Conservation (phyloP, 306 rosid species). For the Adenanthera pavonina region DNA sequence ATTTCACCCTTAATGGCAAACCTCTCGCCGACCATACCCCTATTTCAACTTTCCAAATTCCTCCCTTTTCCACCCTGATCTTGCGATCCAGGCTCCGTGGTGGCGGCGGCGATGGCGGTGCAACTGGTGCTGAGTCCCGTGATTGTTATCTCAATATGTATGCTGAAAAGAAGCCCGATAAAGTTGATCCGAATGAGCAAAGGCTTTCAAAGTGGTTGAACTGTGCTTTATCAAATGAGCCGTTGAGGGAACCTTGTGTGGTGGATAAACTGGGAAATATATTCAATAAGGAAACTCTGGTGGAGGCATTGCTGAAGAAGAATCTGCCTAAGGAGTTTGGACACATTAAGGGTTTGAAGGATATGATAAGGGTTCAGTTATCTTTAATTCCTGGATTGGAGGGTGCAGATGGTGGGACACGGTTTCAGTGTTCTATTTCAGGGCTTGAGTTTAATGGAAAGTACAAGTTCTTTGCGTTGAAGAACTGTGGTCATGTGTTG, state of each 20-base stretch:
- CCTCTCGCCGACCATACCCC: conserved; percentile 57
- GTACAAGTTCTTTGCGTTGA: conserved; percentile 73
- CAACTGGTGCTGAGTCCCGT: conserved; percentile 96
- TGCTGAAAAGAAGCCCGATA: conserved; percentile 88
- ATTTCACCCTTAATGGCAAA: conserved; percentile 76
- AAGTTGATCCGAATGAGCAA: conserved; percentile 89
- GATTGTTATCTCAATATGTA: conserved; percentile 97
- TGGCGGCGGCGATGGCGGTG: conserved; percentile 95
- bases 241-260: conserved; percentile 88
- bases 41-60: conserved; percentile 42
- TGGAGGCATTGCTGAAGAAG: conserved; percentile 82
- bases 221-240: conserved; percentile 80
- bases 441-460: conserved; percentile 92
- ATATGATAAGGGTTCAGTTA: conserved; percentile 71
- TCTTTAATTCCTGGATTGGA: conserved; percentile 51
- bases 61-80: conserved; percentile 68
- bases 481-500: conserved; percentile 89
- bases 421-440: conserved; percentile 80
- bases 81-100: conserved; percentile 66
- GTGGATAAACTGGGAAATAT: conserved; percentile 82
- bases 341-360: conserved; percentile 83
- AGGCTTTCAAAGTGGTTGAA: conserved; percentile 86
- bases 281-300: conserved; percentile 82
- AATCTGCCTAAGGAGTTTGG: conserved; percentile 91
- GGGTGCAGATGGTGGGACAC: conserved; percentile 35